A percentile compares a stretch with the other conserved stretches of the same genome.
phyloP scores from a whole-genome alignment of 345 rosid genomes.

The Boechera divaricarpa region DNA sequence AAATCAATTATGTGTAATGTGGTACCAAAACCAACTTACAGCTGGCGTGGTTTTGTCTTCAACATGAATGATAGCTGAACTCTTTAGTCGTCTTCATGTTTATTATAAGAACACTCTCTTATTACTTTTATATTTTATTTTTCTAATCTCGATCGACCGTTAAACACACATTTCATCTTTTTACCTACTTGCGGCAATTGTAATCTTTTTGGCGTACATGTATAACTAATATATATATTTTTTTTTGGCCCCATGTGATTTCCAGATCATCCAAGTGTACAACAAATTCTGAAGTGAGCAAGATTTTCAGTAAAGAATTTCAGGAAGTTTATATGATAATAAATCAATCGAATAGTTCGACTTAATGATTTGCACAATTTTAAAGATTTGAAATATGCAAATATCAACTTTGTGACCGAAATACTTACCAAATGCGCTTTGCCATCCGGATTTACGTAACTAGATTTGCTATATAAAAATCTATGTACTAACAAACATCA shows the following conservation, averaged over 20 bases:
- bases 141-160: slow-evolving; percentile 33
- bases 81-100: not conserved
- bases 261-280: slow-evolving; percentile 31
- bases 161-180: not conserved
- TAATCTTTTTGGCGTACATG: slow-evolving; percentile 4
- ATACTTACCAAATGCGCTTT: too few relatives aligned
- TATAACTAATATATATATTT: not conserved
- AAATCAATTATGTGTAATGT: slow-evolving; percentile 15
- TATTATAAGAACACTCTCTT: slow-evolving; percentile 40
- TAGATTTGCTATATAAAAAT: too few relatives aligned
- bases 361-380: not conserved
- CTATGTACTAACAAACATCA: too few relatives aligned
- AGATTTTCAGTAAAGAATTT: not conserved
- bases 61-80: slow-evolving; percentile 34
- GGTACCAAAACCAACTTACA: slow-evolving; percentile 29
- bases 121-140: slow-evolving; percentile 3
- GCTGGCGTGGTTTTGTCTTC: slow-evolving; percentile 37
- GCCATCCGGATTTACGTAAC: too few relatives aligned
- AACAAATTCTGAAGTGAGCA: slow-evolving; percentile 2
- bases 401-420: too few relatives aligned
- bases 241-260: slow-evolving; percentile 10
- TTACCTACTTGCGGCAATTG: slow-evolving; percentile 1
- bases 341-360: not conserved
- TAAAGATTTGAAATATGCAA: not conserved
- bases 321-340: not conserved